Evolutionary conservation across 1,284 basidiomycete genomes (phyloP), one percentile per base, ranked within the genome.

Genomic region (Rhodotorula sp.): DNA sequence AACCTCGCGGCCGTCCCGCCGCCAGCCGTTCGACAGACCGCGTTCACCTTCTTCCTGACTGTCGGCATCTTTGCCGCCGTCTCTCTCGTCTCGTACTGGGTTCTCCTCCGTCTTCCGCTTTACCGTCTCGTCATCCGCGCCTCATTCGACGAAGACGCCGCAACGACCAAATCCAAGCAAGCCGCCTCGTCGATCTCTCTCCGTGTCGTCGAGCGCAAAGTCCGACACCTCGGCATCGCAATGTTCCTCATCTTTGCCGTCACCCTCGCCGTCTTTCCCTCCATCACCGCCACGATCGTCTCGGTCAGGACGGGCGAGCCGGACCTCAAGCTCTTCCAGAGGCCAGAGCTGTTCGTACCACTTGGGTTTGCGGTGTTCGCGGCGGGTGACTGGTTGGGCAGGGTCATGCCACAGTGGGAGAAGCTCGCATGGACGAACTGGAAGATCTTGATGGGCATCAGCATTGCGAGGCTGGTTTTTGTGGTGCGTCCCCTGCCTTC

Each of bases 221-320:
- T 79, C 39, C 66, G 75, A n/a, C 67, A 68, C 24, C 65, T 77
- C 11, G 78, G 77, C 19, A 29, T 77, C 49, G 61, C 75, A 19
- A 67, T 78, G 54, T 75, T 76, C 34, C 71, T 72, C 62, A 70
- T 76, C 27, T 79, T 76, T 52, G 66, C 63, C 30, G 62, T 79
- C 55, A 79, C 78, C 10, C 65, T 79, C 8, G 67, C 74, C 22
- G 71, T 79, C 7, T 79, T 78, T 52, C 78, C 78, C 9, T 65
- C 72, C 30, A 76, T 79, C 59, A 79, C 78, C 11, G 66, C 70
- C 9, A 71, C 71, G 27, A 74, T 79, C 56, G 46, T 61, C 13
- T 62, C 59, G 30, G 62, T 71, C 56, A 49, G 48, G 51, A 58
- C 36, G n/a, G 66, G 56, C 54, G 27, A 48, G 24, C 57, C 57